Evolutionary conservation across 371 early-diverging fungal genomes (phyloP).

Genomic region (Mortierella sp.): DNA sequence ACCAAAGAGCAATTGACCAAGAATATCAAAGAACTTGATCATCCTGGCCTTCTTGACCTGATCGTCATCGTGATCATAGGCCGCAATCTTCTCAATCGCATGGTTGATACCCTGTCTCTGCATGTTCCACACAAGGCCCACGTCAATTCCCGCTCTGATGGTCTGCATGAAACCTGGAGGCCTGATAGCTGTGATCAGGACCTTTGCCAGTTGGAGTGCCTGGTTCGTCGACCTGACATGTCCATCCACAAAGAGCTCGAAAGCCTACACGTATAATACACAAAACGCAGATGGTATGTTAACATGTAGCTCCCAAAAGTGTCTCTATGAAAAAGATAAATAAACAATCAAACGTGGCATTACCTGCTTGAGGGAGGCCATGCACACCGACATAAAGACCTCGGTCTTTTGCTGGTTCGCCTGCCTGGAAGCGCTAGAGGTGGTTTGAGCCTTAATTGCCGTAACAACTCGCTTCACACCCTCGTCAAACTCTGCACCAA

Average conservation of each 20-base stretch:
- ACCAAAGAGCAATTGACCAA: constrained; percentile 37
- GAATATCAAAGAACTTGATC: constrained; percentile 44
- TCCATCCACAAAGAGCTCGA: constrained; percentile 26
- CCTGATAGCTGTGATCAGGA: constrained; percentile 34
- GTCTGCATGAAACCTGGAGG: constrained; percentile 49
- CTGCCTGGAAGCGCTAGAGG: constrained; percentile 29
- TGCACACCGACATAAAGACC: constrained; percentile 57
- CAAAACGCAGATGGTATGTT: neutral
- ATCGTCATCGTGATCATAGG: constrained; percentile 4
- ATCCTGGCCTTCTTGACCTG: constrained; percentile 21
- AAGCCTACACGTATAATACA: constrained; percentile 15
- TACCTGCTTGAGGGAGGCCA: constrained; percentile 64
- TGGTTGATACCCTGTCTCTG: constrained; percentile 38
- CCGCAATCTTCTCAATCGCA: constrained; percentile 34
- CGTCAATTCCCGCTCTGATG: constrained; percentile 23
- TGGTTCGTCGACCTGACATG: constrained; percentile 28
- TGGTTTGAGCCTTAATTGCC: constrained; percentile 54
- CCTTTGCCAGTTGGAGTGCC: constrained; percentile 37
- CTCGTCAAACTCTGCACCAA: constrained; percentile 64
- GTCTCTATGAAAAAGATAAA: neutral
- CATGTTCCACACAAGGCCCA: constrained; percentile 28
- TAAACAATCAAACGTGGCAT: neutral
- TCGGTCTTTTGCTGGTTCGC: constrained; percentile 37
- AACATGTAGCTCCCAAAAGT: neutral
- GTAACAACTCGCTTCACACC: constrained; percentile 64